These are phyloP conservation scores for Endothia cerciana DNA, from an alignment of 2,329 filamentous ascomycete species.

Conservation along the genomic window DNA sequence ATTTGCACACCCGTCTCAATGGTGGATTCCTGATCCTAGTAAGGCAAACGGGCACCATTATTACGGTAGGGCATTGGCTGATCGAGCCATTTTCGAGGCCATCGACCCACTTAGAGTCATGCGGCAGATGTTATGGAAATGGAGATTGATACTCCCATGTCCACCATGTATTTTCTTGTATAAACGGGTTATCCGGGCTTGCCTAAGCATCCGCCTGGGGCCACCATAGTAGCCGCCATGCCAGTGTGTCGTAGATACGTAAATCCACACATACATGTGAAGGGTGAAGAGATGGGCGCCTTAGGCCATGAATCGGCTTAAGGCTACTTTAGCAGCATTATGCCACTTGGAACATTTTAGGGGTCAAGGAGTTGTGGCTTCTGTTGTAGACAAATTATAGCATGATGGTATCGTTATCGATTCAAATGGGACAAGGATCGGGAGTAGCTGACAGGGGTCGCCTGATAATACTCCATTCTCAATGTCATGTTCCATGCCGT, in stretches of 20 bases:
- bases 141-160: not conserved
- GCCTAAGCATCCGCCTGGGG: not conserved
- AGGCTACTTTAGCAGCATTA: too few species aligned
- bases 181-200: not conserved
- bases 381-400: too few species aligned
- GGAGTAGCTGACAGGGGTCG: not conserved
- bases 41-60: not conserved
- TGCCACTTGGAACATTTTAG: too few species aligned
- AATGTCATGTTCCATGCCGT: not conserved
- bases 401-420: not conserved
- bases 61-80: not conserved
- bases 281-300: too few species aligned
- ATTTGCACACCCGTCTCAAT: constrained; percentile 3
- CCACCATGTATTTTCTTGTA: not conserved
- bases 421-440: not conserved
- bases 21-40: not conserved
- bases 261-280: too few species aligned
- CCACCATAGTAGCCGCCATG: too few species aligned
- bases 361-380: too few species aligned
- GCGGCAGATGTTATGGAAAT: not conserved
- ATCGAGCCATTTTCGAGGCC: not conserved
- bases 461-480: not conserved
- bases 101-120: not conserved
- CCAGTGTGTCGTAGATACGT: too few species aligned
- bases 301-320: too few species aligned